Base-by-base conservation (phyloP, 2,329 filamentous ascomycete genomes). In the Paecilomyces sp. region DNA sequence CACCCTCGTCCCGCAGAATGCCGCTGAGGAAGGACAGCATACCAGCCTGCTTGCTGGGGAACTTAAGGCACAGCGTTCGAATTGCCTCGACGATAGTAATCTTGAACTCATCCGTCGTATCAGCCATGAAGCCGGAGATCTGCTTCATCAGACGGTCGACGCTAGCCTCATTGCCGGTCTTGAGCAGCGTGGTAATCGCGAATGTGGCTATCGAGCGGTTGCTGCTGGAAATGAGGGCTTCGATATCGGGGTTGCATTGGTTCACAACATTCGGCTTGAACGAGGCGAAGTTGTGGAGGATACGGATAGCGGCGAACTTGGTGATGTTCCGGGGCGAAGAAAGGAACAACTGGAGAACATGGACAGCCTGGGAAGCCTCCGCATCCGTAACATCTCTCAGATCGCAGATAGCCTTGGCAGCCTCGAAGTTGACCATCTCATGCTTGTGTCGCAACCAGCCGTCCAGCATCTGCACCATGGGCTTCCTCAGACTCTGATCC, bases 11-110 rank as follows among this genome's bases (percentile, higher is more conserved):
- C 30, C 94, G 87, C 57, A 99, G 81, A 60, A 97, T 96, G n/a
- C 92, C 91, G 70, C 93, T 96, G 55, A 99, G 85, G 85, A 99
- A 99, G 56, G 91, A 87, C 57, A 99, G 87, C 92, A 99, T 97
- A 63, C 92, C 92, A 54, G 93, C 93, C 78, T 99, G 94, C 80
- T 99, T 99, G 79, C 86, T 92, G 34, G 94, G 94, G 80, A 99
- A 99, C 79, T 99, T 99, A 67, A 99, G 82, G 74, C 93, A 97
- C 50, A 99, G 80, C 3, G 94, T 97, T 62, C 94, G 89, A 71
- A 99, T 97, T 51, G 94, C 94, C 76, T 99, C 94, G 52, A 99
- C 93, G 70, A 99, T 96, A n/a, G 94, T 99, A 67, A 99, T 96
- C 83, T 97, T 99, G 83, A 99, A 99, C 76, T 99, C 94, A 72